Evolutionary conservation across 192 early-diverging fungal genomes (phyloP), one percentile per base, ranked within the genome.

Genomic region (Podila minutissima): DNA sequence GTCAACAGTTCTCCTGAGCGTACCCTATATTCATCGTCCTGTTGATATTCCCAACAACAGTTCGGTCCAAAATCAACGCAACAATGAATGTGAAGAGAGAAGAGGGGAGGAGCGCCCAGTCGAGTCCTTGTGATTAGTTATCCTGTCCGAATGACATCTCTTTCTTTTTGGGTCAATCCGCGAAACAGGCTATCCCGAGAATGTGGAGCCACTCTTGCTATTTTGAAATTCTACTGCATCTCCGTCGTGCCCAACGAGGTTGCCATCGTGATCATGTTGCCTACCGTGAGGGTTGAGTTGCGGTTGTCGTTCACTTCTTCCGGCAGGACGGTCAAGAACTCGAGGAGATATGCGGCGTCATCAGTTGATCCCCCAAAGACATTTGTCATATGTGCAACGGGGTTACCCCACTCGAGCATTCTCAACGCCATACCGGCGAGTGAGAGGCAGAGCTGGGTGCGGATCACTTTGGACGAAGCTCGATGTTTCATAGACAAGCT

Each of bases 371-470:
- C 83, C 46, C 92, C 87, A 77, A 95, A 95, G 37, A 90, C 72
- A 11, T 81, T 85, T 10, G 93, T 86, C 83, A 99, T 84, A 24
- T 97, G 89, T 46, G 62, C 83, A 5, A 98, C 87, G 9, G 94
- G 94, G 64, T 95, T 90, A 32, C 86, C 82, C 98, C 98, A 99
- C 12, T 91, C 88, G 2, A 84, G 76, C 71, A 95, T 76, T 72
- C 95, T 94, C 67, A 95, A 84, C 3, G 95, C 93, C 63, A 98
- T 71, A 59, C 93, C 95, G 3, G 96, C 98, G 57, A 97, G 82
- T 1, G 91, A 83, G 53, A 98, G 82, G 64, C 92, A 95, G 37
- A 99, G 85, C 64, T 99, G 96, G 7, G 90, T 91, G 65, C 89
- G 83, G 58, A 97, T 88, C 8, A 88, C 83, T 70, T 89, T 91